These are phyloP conservation scores for Persicaria maculosa DNA, from an alignment of 148 eudicot genomes.

Conservation along the genomic window DNA sequence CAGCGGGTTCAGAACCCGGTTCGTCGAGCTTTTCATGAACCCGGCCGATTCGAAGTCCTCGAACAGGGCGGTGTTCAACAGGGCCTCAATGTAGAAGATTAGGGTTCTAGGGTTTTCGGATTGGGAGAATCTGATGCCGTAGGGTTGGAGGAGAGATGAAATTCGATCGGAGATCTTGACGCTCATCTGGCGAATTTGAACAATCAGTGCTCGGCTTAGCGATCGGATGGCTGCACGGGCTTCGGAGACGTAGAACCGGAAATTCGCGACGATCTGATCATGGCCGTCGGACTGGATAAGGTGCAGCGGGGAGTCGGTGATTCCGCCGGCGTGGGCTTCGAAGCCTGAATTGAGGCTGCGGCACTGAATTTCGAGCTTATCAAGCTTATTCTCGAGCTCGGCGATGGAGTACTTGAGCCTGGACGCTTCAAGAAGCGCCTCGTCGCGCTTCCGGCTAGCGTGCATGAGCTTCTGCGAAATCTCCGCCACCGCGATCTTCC, in stretches of 20 bases:
- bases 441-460: conserved; percentile 62
- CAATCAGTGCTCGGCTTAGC: conserved; percentile 47
- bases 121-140: conserved; percentile 53
- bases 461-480: conserved; percentile 63
- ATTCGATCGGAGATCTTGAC: conserved; percentile 49
- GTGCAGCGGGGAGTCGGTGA: conserved; percentile 12
- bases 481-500: conserved; percentile 59
- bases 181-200: conserved; percentile 60
- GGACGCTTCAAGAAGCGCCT: conserved; percentile 67
- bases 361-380: conserved; percentile 64
- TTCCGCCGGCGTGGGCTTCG: conserved; percentile 30
- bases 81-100: conserved; percentile 54
- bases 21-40: conserved; percentile 31
- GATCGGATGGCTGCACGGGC: conserved; percentile 50
- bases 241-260: conserved; percentile 55
- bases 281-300: conserved; percentile 18
- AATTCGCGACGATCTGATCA: conserved; percentile 49
- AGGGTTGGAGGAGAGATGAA: conserved; percentile 37
- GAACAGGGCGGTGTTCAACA: conserved; percentile 48
- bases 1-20: conserved; percentile 57
- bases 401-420: conserved; percentile 61
- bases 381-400: conserved; percentile 77
- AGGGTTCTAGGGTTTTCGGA: conserved; percentile 46
- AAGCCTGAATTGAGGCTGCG: conserved; percentile 59
- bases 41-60: conserved; percentile 69